These are phyloP conservation scores for Cladosporium colombiae DNA, from an alignment of 2,329 filamentous ascomycete species.

Conservation along the genomic window DNA sequence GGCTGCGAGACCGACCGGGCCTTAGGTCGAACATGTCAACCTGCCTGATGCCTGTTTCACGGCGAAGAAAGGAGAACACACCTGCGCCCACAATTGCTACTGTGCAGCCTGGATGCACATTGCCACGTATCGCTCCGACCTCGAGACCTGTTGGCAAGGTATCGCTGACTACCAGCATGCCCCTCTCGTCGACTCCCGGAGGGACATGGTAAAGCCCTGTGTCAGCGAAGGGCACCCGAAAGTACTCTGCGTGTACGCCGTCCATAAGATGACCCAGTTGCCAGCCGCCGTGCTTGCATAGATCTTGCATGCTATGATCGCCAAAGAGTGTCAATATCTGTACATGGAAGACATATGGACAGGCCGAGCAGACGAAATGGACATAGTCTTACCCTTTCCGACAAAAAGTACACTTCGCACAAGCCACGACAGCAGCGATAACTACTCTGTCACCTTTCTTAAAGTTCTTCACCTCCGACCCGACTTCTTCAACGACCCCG, in stretches of 20 bases:
- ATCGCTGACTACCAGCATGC: conserved; percentile 56
- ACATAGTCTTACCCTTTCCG: conserved; percentile 28
- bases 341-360: neutral
- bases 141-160: conserved; percentile 60
- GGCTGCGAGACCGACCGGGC: conserved; percentile 58
- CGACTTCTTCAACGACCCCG: conserved; percentile 50
- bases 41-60: neutral
- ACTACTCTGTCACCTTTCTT: conserved; percentile 55
- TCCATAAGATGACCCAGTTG: conserved; percentile 55
- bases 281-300: conserved; percentile 58
- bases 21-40: conserved; percentile 30
- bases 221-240: conserved; percentile 54
- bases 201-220: conserved; percentile 52
- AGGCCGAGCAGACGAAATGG: neutral
- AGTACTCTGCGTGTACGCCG: conserved; percentile 60
- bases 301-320: conserved; percentile 50
- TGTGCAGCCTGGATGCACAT: conserved; percentile 53
- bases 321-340: neutral
- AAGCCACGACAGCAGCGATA: conserved; percentile 48
- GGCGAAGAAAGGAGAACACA: neutral
- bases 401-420: conserved; percentile 55
- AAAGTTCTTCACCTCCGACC: conserved; percentile 49
- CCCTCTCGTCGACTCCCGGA: conserved; percentile 43
- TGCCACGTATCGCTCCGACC: conserved; percentile 54
- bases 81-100: conserved; percentile 56